phyloP scores from a whole-genome alignment of 768 basidiomycete genomes.

The Dioszegia crocea region DNA sequence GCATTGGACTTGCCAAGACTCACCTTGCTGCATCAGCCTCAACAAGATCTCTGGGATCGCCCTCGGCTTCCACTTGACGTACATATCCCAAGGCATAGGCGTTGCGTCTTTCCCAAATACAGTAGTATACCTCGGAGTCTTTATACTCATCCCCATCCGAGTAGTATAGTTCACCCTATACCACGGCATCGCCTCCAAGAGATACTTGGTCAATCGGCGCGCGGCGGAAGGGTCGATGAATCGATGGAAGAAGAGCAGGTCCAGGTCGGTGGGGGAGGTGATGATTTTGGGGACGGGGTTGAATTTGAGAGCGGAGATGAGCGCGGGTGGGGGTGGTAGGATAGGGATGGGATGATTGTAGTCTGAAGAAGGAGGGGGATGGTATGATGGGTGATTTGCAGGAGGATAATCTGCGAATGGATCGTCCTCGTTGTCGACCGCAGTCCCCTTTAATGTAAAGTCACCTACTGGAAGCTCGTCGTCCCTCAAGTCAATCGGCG shows the following conservation, averaged over 20 bases:
- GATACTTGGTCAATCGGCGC: constrained; percentile 29
- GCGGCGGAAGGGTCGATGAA: constrained; percentile 31
- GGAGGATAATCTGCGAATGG: constrained; percentile 18
- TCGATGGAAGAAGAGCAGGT: constrained; percentile 38
- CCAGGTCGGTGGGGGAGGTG: constrained; percentile 29
- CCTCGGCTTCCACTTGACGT: constrained; percentile 40
- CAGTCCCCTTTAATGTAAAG: neutral
- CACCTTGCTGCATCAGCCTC: constrained; percentile 34
- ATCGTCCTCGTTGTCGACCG: neutral
- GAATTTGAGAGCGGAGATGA: constrained; percentile 13
- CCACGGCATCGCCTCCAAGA: constrained; percentile 42
- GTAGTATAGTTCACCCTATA: constrained; percentile 45
- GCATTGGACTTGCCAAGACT: too few relatives aligned
- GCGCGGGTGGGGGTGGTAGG: constrained; percentile 10
- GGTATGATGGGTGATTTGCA: constrained; percentile 31
- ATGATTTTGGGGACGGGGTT: constrained; percentile 19
- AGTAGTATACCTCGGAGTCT: constrained; percentile 46
- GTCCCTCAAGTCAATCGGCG: too few relatives aligned
- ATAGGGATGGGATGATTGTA: constrained; percentile 35
- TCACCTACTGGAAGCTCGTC: too few relatives aligned
- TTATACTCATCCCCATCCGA: constrained; percentile 31
- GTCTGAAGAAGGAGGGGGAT: constrained; percentile 21
- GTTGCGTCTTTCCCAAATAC: constrained; percentile 48
- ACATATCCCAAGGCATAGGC: constrained; percentile 28
- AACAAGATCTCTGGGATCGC: constrained; percentile 44